A percentile compares a stretch with the other conserved stretches of the same genome.
These are phyloP conservation scores for Cichorium intybus DNA, from an alignment of 140 eudicot genomes.

Conservation along the genomic window DNA sequence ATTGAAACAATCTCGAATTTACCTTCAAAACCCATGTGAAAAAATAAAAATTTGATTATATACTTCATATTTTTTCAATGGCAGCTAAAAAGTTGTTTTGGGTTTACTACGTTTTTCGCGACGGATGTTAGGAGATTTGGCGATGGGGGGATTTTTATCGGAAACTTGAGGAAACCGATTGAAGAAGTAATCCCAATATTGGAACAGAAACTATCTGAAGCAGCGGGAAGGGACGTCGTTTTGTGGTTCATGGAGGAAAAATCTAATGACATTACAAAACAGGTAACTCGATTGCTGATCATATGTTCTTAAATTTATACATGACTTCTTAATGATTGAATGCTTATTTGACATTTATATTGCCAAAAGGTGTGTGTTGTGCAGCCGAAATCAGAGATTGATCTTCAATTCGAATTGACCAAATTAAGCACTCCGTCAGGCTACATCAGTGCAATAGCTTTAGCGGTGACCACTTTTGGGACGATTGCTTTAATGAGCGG, in stretches of 20 bases:
- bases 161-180: slow-evolving; percentile 85
- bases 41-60: background rate
- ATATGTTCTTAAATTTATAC: background rate
- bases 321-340: background rate
- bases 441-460: slow-evolving; percentile 67
- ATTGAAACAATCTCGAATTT: background rate
- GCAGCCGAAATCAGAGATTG: slow-evolving; percentile 95
- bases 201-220: slow-evolving; percentile 81
- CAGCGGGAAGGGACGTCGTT: slow-evolving; percentile 92
- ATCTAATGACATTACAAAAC: slow-evolving; percentile 73
- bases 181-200: slow-evolving; percentile 82
- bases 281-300: slow-evolving; percentile 42
- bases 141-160: slow-evolving; percentile 95
- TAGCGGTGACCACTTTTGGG: slow-evolving; percentile 87
- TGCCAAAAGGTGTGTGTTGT: slow-evolving; percentile 78
- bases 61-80: slow-evolving; percentile 14
- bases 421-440: slow-evolving; percentile 90
- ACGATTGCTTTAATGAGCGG: slow-evolving; percentile 94
- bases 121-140: slow-evolving; percentile 98
- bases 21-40: slow-evolving; percentile 5
- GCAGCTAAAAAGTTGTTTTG: slow-evolving; percentile 90
- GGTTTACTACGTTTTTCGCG: slow-evolving; percentile 87
- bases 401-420: slow-evolving; percentile 78
- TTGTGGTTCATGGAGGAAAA: slow-evolving; percentile 98
- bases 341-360: background rate